Conservation (phyloP, 2,329 filamentous ascomycete genomes). For the Saccharata proteae region DNA sequence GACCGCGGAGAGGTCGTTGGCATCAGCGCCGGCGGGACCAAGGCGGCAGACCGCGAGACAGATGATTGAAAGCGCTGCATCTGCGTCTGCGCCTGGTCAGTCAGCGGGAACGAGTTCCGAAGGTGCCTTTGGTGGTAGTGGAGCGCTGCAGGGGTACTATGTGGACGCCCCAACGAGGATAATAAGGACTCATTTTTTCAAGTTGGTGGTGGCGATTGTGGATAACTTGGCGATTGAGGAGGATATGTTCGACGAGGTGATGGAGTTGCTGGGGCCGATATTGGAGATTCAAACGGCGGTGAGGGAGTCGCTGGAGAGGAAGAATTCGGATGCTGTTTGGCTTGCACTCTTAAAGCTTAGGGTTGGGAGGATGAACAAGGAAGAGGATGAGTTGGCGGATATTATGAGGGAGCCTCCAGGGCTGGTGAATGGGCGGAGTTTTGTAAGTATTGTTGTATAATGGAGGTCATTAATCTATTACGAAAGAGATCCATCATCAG, state of each 20-base stretch:
- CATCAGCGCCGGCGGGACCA: not conserved
- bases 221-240: constrained; percentile 46
- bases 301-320: constrained; percentile 44
- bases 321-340: constrained; percentile 72
- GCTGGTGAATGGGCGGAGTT: no score
- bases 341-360: no score
- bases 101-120: no score
- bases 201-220: constrained; percentile 52
- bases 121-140: not conserved
- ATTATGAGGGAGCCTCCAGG: no score
- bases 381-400: no score
- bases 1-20: not conserved
- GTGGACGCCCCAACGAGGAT: constrained; percentile 43
- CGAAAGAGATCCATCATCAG: no score
- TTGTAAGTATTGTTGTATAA: no score
- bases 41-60: not conserved
- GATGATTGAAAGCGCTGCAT: not conserved
- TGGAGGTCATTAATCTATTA: no score
- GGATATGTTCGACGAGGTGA: constrained; percentile 61
- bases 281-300: constrained; percentile 32
- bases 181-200: constrained; percentile 51
- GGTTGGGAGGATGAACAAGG: no score
- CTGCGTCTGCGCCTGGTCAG: not conserved
- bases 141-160: constrained; percentile 25
- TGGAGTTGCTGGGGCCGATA: constrained; percentile 44